These are phyloP conservation scores for Trametes coccinea DNA, from an alignment of 768 basidiomycete genomes.

Conservation along the genomic window DNA sequence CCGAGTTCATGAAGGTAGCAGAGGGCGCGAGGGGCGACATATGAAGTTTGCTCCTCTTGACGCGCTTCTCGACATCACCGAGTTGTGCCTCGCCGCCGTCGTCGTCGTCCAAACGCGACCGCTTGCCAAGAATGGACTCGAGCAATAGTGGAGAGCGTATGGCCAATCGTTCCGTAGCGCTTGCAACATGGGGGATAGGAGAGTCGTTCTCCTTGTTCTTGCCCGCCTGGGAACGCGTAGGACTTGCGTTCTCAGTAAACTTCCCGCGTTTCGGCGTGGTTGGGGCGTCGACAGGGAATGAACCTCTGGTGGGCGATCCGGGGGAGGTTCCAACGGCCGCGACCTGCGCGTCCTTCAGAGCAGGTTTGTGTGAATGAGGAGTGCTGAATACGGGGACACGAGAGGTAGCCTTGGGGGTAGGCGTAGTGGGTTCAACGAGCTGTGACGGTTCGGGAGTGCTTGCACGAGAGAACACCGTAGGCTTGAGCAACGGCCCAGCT, in stretches of 20 bases:
- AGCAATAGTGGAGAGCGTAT: slow-evolving; percentile 39
- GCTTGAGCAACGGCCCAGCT: background rate
- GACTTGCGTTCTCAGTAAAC: slow-evolving; percentile 20
- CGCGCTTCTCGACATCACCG: slow-evolving; percentile 12
- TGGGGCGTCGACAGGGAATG: slow-evolving; percentile 9
- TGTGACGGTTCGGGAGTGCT: background rate
- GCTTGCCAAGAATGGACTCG: slow-evolving; percentile 45
- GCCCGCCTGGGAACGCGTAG: slow-evolving; percentile 29
- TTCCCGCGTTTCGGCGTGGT: slow-evolving; percentile 23
- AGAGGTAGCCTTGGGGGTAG: slow-evolving; percentile 18
- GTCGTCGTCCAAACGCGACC: slow-evolving; percentile 37
- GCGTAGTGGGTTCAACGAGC: slow-evolving; percentile 12
- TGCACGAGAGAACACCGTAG: background rate
- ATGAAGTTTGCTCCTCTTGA: slow-evolving; percentile 20
- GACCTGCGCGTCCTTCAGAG: background rate
- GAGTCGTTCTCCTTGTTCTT: slow-evolving; percentile 64
- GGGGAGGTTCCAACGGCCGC: background rate
- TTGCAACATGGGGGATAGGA: slow-evolving; percentile 37
- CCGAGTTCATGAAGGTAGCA: background rate
- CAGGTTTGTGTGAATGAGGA: slow-evolving; percentile 1
- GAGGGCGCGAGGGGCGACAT: slow-evolving; percentile 13
- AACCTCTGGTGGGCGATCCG: background rate
- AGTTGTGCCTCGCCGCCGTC: background rate
- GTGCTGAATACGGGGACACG: background rate
- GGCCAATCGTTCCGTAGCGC: slow-evolving; percentile 50